Percentiles rank a stretch among this genome's conserved stretches.
These are phyloP conservation scores for Piper betle DNA, from an alignment of 164 flowering plant genomes.

Conservation along the genomic window DNA sequence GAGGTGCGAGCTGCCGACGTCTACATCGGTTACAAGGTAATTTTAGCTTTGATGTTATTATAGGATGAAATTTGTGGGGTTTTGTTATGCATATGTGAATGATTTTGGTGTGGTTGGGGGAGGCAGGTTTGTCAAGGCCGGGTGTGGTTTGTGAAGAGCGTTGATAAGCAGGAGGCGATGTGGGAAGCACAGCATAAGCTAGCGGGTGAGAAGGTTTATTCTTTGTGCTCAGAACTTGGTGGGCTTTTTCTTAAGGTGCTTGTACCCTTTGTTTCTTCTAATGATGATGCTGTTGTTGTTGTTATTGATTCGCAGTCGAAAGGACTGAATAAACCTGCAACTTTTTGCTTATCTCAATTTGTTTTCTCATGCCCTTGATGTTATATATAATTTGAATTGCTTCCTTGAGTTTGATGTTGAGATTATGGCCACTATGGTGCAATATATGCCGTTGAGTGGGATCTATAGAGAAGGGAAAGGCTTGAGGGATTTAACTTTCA, in stretches of 20 bases:
- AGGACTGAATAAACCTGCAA: no score
- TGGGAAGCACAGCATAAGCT: constrained; percentile 92
- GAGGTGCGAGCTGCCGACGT: constrained; percentile 79
- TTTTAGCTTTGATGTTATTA: neutral
- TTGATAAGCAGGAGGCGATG: constrained; percentile 63
- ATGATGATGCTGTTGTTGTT: no score
- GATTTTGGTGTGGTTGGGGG: neutral
- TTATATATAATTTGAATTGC: no score
- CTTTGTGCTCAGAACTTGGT: constrained; percentile 83
- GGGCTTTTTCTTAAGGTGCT: constrained; percentile 95
- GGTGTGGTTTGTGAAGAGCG: constrained; percentile 68
- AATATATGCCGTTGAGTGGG: no score
- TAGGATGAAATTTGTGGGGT: constrained; percentile 1
- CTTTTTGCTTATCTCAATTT: no score
- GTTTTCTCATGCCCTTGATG: no score
- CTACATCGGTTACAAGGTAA: constrained; percentile 87
- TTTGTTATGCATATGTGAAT: neutral
- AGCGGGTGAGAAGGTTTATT: constrained; percentile 84
- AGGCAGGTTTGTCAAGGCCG: constrained; percentile 62
- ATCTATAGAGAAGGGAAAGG: no score
- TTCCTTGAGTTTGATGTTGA: no score
- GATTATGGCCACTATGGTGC: no score
- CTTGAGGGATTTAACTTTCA: no score
- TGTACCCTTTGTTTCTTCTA: neutral
- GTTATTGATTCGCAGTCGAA: no score